phyloP scores from a whole-genome alignment of 305 asterid genomes.

The Ajuga reptans region DNA sequence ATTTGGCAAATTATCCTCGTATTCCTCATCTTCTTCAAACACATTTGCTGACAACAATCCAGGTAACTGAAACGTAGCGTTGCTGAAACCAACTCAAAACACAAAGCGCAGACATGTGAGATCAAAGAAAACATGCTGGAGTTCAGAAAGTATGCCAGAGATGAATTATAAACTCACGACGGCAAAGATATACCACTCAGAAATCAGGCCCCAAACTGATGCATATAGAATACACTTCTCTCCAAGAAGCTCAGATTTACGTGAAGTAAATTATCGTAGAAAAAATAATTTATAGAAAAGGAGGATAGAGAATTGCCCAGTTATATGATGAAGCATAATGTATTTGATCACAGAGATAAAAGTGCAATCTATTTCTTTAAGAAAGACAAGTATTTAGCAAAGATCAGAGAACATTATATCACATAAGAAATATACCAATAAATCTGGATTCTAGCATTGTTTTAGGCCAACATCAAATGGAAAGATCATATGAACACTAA shows the following conservation, averaged over 20 bases:
- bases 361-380: not conserved
- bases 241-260: not conserved
- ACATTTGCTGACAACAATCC: slow-evolving; percentile 56
- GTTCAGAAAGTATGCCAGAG: not conserved
- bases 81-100: slow-evolving; percentile 47
- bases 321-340: not conserved
- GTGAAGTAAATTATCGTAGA: not conserved
- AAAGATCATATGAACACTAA: not conserved
- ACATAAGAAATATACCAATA: not conserved
- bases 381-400: not conserved
- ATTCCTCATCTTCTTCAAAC: slow-evolving; percentile 69
- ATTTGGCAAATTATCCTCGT: slow-evolving; percentile 40
- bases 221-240: not conserved
- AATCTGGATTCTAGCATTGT: not conserved
- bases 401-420: not conserved
- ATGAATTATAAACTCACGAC: not conserved
- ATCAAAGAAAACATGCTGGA: slow-evolving; percentile 13
- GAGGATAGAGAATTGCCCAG: not conserved
- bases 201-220: slow-evolving; percentile 8
- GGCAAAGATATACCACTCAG: not conserved
- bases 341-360: not conserved
- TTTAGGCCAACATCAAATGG: not conserved
- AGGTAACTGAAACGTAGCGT: slow-evolving; percentile 71
- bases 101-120: slow-evolving; percentile 20
- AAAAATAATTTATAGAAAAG: not conserved